Conservation (phyloP, 129 eudicot genomes). For the Lonicera japonica region DNA sequence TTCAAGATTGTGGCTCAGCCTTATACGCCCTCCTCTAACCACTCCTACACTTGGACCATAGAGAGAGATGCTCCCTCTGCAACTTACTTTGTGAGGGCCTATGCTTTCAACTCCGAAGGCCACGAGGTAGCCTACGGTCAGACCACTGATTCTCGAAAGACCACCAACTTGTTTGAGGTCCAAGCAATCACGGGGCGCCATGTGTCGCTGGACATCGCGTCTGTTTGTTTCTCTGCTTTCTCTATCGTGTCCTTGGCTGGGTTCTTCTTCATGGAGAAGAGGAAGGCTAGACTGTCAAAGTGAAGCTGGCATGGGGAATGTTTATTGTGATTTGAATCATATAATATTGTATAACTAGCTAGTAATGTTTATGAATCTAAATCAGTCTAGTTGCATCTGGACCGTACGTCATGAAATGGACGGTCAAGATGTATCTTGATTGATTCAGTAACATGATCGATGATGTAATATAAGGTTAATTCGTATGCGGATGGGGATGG, state of each 20-base stretch:
- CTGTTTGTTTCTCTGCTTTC: conserved; percentile 61
- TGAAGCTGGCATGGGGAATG: conserved; percentile 10
- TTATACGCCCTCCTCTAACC: conserved; percentile 29
- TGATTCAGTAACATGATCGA: not conserved
- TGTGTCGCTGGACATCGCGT: conserved; percentile 49
- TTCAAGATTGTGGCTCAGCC: conserved; percentile 37
- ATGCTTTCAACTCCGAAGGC: conserved; percentile 22
- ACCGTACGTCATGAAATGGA: not conserved
- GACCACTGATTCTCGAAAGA: conserved; percentile 38
- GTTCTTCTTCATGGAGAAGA: conserved; percentile 70
- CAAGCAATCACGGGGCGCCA: conserved; percentile 58
- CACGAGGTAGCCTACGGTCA: conserved; percentile 49
- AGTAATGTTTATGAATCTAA: no score
- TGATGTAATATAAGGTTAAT: no score
- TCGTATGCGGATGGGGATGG: no score
- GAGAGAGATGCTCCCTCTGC: conserved; percentile 47
- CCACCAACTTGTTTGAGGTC: conserved; percentile 31
- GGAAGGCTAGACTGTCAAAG: conserved; percentile 36
- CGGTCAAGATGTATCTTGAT: not conserved
- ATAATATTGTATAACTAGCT: no score
- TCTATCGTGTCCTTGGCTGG: conserved; percentile 46
- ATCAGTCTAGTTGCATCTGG: not conserved
- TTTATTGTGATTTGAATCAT: no score
- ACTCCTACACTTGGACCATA: conserved; percentile 39
- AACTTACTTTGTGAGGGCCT: conserved; percentile 55